phyloP scores from a whole-genome alignment of 2,329 filamentous ascomycete genomes.

The Dactylellina drechsleri region DNA sequence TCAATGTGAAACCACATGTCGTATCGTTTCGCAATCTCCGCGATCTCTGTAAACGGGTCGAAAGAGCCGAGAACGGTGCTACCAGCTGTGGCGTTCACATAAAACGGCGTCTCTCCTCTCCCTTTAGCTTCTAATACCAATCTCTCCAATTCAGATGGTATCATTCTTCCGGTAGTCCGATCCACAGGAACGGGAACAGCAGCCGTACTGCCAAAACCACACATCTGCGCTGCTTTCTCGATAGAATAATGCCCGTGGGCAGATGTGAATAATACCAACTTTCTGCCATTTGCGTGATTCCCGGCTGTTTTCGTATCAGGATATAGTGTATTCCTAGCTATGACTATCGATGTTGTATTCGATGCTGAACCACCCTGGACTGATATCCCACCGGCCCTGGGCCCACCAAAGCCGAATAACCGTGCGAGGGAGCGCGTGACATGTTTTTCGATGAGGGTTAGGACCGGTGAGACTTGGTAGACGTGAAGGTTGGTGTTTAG shows the following conservation, averaged over 20 bases:
- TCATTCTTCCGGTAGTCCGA: conserved; percentile 56
- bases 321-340: conserved; percentile 86
- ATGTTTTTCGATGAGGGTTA: conserved; percentile 87
- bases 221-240: conserved; percentile 92
- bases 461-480: conserved; percentile 88
- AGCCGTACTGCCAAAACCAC: conserved; percentile 79
- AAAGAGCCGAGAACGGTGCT: conserved; percentile 92
- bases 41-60: conserved; percentile 79
- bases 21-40: conserved; percentile 75
- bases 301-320: conserved; percentile 80
- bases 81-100: conserved; percentile 94
- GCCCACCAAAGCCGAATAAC: conserved; percentile 79
- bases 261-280: conserved; percentile 80
- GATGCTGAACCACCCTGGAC: conserved; percentile 84
- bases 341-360: conserved; percentile 84
- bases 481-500: conserved; percentile 97
- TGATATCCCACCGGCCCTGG: conserved; percentile 75
- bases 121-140: conserved; percentile 71
- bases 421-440: conserved; percentile 77
- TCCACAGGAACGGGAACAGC: conserved; percentile 83
- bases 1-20: conserved; percentile 93
- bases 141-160: conserved; percentile 70
- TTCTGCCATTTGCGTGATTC: conserved; percentile 72
- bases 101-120: conserved; percentile 83
- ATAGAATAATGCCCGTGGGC: conserved; percentile 93